Percentiles rank a stretch among this genome's conserved stretches.
phyloP scores from a whole-genome alignment of 1,284 basidiomycete species.

The Flammula alnicola region DNA sequence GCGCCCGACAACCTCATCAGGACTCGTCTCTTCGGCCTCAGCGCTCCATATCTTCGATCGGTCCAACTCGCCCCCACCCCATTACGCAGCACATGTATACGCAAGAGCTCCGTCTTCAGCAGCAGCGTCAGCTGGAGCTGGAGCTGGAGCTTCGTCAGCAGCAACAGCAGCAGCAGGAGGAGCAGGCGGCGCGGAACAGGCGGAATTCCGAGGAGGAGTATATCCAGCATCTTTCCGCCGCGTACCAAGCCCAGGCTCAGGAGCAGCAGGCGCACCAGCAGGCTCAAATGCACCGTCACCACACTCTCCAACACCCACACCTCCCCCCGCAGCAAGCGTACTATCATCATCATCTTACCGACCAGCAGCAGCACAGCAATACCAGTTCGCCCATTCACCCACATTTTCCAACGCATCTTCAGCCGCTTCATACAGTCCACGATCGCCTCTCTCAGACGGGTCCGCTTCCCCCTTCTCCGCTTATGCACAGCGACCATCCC shows the following conservation, averaged over 20 bases:
- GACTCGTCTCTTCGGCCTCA: conserved; percentile 39
- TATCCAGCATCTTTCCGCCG: conserved; percentile 10
- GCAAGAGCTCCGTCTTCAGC: conserved; percentile 19
- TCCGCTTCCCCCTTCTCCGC: conserved; percentile 16
- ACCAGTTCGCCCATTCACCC: conserved; percentile 29
- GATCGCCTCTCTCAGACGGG: conserved; percentile 25
- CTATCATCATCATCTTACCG: conserved; percentile 11
- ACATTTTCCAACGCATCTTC: conserved; percentile 29
- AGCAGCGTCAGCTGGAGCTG: conserved; percentile 10
- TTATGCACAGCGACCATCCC: conserved; percentile 13
- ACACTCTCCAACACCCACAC: conserved; percentile 7
- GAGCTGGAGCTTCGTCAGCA: neutral
- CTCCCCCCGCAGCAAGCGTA: conserved; percentile 9
- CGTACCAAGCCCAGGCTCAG: neutral
- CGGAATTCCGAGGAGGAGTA: conserved; percentile 14
- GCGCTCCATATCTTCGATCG: conserved; percentile 41
- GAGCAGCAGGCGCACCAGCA: conserved; percentile 2
- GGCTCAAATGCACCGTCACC: conserved; percentile 12
- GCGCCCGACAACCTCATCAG: conserved; percentile 33
- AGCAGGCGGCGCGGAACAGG: conserved; percentile 3
- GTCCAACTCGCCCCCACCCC: neutral
- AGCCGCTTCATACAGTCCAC: conserved; percentile 23
- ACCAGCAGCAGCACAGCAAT: conserved; percentile 2
- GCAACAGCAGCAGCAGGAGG: neutral
- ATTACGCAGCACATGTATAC: conserved; percentile 14